These are phyloP conservation scores for Dryas integrifolia DNA, from an alignment of 331 rosid genomes.

Conservation along the genomic window DNA sequence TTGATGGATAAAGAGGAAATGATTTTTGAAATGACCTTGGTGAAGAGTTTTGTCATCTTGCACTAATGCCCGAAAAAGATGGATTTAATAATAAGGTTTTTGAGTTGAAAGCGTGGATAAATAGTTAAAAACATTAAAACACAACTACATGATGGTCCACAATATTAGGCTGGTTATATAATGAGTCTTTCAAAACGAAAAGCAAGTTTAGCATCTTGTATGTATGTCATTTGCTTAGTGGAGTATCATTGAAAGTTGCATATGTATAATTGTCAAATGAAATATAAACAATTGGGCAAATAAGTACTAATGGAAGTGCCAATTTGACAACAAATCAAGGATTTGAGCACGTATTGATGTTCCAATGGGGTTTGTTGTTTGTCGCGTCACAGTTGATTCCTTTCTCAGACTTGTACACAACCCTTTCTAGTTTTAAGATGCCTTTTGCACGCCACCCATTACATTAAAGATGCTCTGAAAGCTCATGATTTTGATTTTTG, in stretches of 20 bases:
- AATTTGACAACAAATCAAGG: conserved; percentile 2
- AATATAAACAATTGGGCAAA: background rate
- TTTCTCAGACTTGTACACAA: too few relatives aligned
- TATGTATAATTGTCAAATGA: background rate
- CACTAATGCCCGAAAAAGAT: background rate
- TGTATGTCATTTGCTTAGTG: background rate
- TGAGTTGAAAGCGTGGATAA: too few relatives aligned
- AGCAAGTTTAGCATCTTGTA: conserved; percentile 8
- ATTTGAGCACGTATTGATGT: background rate
- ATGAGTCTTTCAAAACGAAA: background rate
- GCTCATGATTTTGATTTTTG: too few relatives aligned
- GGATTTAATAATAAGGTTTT: background rate
- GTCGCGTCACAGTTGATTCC: background rate
- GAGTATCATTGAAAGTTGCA: conserved; percentile 9
- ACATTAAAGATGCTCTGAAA: background rate
- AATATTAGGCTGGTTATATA: background rate
- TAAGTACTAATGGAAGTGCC: conserved; percentile 9
- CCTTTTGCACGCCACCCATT: conserved; percentile 8
- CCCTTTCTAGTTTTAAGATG: background rate
- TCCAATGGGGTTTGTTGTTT: background rate
- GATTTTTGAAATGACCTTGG: conserved; percentile 16
- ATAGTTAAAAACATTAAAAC: background rate
- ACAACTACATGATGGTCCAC: conserved; percentile 7
- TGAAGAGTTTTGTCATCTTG: conserved; percentile 7
- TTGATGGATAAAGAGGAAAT: conserved; percentile 4